Evolutionary conservation across 352 stramenopile species (phyloP).

Genomic region (Blastocystis sp.): DNA sequence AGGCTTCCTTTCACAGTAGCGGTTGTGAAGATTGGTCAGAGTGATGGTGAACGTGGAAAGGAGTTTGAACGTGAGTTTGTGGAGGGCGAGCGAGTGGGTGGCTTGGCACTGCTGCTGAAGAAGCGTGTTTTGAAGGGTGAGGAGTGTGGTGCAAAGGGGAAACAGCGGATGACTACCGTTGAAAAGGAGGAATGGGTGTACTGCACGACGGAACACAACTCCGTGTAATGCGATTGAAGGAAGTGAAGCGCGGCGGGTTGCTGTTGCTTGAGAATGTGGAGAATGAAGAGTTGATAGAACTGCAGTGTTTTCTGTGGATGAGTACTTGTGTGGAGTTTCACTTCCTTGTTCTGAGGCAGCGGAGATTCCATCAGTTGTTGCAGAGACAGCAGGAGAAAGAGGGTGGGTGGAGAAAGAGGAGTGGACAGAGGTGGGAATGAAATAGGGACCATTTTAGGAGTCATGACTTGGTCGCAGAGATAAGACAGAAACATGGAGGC

Average conservation of each 20-base stretch:
- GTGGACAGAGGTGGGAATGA: background rate
- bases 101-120: background rate
- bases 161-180: background rate
- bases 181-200: background rate
- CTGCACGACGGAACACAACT: background rate
- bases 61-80: background rate
- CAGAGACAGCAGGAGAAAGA: background rate
- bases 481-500: slow-evolving; percentile 2
- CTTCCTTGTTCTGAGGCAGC: background rate
- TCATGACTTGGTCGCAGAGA: background rate
- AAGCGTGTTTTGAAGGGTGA: background rate
- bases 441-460: background rate
- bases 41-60: background rate
- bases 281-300: slow-evolving; percentile 22
- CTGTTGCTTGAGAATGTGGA: background rate
- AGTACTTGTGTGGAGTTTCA: background rate
- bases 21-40: background rate
- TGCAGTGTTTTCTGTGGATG: background rate
- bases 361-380: background rate
- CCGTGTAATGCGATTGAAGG: background rate
- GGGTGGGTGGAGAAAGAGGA: background rate
- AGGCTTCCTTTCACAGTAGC: background rate
- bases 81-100: background rate
- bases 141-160: background rate
- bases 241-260: background rate